Evolutionary conservation across 2,329 filamentous ascomycete genomes (phyloP), one percentile per base, ranked within the genome.

Genomic region (Daldinia sp.): DNA sequence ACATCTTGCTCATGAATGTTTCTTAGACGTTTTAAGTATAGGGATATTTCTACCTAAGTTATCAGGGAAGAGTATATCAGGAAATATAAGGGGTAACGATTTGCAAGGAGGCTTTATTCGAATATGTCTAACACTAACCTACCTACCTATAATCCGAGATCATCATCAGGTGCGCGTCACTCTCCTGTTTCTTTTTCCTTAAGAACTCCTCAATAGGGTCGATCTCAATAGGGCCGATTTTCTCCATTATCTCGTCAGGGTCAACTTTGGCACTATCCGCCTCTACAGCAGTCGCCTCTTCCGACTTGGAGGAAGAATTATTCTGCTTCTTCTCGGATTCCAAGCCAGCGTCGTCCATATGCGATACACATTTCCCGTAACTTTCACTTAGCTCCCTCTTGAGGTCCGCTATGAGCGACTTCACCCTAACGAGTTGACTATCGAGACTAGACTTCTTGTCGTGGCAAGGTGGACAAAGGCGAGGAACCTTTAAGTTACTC

Each of bases 91-190:
- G 53, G 4, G 12, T 18, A 37, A 30, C 5, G 35, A 2, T 28
- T n/a, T 10, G 15, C 2, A 23, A 23, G 20, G 20, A 46, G 7
- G 15, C 23, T 39, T n/a, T 57, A 13, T 15, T 13, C 1, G 9
- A 20, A 37, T 44, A 33, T 30, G n/a, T 50, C 33, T 39, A 18
- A 15, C 15, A 12, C 28, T 30, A 57, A 54, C 42, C 23, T 28
- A 48, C 9, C 15, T n/a, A 28, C 15, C 28, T 53, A 9, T 26
- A 58, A n/a, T 71, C 60, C 18, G 9, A 67, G 13, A 73, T 57
- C 73, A 74, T 74, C 73, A 74, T 74, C 23, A 74, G 48, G 56
- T 74, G 72, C 39, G 73, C 69, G 42, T 74, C 35, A 1, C 26
- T 48, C 53, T 73, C 73, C 26, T 53, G 33, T 51, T 60, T 65